Evolutionary conservation across 257 asterid species (phyloP), one percentile per base, ranked within the genome.

Genomic region (Cinchona pubescens): DNA sequence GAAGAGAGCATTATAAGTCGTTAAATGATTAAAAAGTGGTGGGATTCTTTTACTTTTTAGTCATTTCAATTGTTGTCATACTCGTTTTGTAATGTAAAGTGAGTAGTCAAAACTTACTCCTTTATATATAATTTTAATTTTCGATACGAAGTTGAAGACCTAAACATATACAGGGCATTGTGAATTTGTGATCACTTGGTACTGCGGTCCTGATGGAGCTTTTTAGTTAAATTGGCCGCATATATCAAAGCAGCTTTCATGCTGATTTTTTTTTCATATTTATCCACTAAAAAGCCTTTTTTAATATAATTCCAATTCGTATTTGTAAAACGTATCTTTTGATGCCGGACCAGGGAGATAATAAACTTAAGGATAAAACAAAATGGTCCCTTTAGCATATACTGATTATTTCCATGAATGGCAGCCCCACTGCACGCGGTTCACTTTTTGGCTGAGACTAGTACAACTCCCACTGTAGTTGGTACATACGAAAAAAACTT

Each of bases 131-230:
- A 30, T 34, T 63, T 34, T 34, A 1, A 63, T 16, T 63, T 62
- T 13, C 19, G 25, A 8, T 19, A 35, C 19, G 46, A 34, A 16
- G 38, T 63, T 63, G 68, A 32, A 30, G 13, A 32, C 43, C 43
- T 27, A 59, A 29, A 60, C 34, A 60, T n/a, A n/a, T n/a, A n/a
- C 1, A 30, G 66, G 19, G 15, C 38, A 61, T 16, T 34, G n/a
- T 34, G 68, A 34, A 16, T 45, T 16, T 34, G n/a, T 34, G 68
- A 34, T 34, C 68, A 63, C 43, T 32, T 69, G 38, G 58, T 27
- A n/a, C n/a, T 29, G 74, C 53, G 64, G 75, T 71, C 75, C 75
- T 71, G 9, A 34, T 34, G 45, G 1, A 32, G 5, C 27, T 34
- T 27, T 63, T 34, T 18, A 34, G 46, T 34, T 18, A 34, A 32